Evolutionary conservation across 352 stramenopile species (phyloP), one percentile per base, ranked within the genome.

Genomic region (Thraustotheca clavata): DNA sequence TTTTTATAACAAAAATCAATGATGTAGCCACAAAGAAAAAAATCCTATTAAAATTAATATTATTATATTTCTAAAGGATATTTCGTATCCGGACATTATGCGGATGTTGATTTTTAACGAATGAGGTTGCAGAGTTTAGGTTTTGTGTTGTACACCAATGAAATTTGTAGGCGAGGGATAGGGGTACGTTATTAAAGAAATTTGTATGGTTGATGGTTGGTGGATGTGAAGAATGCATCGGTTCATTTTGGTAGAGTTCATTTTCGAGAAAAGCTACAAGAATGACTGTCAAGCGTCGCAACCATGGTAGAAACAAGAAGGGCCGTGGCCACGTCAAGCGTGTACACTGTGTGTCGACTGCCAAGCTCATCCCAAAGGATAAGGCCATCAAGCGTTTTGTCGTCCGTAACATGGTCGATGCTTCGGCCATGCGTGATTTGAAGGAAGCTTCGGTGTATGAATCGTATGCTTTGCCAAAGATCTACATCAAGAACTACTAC

Each of bases 401-500:
- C 68, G 86, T 96, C 62, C 83, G 87, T 54, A 98, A 99, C 86
- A 99, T 99, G 68, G 95, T 99, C 57, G 97, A 99, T 86, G 95
- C 97, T 61, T 98, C 95, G 69, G 98, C 96, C 52, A 91, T 99
- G 67, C 87, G 96, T 92, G 96, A 99, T 83, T 94, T 99, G 75
- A 97, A 98, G 79, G 96, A 99, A 73, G 90, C 95, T 36, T 98
- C 89, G 26, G 96, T 98, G 61, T 99, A 98, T 87, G 94, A 98
- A 80, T 97, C 97, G 77, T 99, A 99, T 84, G 88, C 94, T 67
- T 82, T 99, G 68, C 97, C 97, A 69, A 99, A 99, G 89, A 95
- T 99, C 69, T 99, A 99, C 90, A 97, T 99, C 75, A 99, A 99
- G 95, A 98, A 99, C 92, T 99, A 99, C 81, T 99, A 99, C 89